Conservation (phyloP, 495 filamentous ascomycete genomes). For the Xylaria acuta region DNA sequence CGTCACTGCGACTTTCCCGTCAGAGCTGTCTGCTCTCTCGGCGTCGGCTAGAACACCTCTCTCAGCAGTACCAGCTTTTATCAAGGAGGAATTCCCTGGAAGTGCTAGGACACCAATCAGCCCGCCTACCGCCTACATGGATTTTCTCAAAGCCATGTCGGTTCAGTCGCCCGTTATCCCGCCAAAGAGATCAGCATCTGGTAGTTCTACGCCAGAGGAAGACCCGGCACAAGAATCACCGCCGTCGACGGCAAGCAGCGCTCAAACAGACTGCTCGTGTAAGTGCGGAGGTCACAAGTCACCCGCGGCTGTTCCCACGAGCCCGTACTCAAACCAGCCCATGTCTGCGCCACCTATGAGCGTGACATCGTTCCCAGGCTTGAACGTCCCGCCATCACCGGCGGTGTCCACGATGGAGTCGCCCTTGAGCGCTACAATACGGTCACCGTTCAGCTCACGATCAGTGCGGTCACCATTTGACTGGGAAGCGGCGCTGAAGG, state of each 20-base stretch:
- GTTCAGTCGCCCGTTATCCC: conserved; percentile 68
- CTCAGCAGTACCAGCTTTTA: conserved; percentile 54
- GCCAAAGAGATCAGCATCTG: conserved; percentile 46
- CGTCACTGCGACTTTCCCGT: conserved; percentile 76
- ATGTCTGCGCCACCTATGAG: conserved; percentile 64
- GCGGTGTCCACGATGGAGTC: conserved; percentile 56
- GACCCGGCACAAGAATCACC: conserved; percentile 51
- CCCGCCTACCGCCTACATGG: conserved; percentile 88
- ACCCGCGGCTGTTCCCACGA: conserved; percentile 40
- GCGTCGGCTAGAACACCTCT: conserved; percentile 56
- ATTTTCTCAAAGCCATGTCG: conserved; percentile 79
- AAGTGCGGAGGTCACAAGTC: conserved; percentile 58
- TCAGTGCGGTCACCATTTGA: conserved; percentile 65
- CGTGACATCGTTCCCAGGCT: conserved; percentile 52
- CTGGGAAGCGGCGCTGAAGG: conserved; percentile 64
- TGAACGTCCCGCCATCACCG: conserved; percentile 67
- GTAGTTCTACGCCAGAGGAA: conserved; percentile 42
- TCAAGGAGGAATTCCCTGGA: conserved; percentile 45
- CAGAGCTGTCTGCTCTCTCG: conserved; percentile 66
- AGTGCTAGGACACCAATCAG: conserved; percentile 81
- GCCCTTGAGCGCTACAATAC: conserved; percentile 49
- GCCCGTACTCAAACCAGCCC: conserved; percentile 56
- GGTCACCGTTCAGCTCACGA: conserved; percentile 58
- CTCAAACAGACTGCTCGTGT: conserved; percentile 59
- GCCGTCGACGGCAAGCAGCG: conserved; percentile 62